Evolutionary conservation across 306 rosid genomes (phyloP), one percentile per base, ranked within the genome.

Genomic region (Heteromeles arbutifolia): DNA sequence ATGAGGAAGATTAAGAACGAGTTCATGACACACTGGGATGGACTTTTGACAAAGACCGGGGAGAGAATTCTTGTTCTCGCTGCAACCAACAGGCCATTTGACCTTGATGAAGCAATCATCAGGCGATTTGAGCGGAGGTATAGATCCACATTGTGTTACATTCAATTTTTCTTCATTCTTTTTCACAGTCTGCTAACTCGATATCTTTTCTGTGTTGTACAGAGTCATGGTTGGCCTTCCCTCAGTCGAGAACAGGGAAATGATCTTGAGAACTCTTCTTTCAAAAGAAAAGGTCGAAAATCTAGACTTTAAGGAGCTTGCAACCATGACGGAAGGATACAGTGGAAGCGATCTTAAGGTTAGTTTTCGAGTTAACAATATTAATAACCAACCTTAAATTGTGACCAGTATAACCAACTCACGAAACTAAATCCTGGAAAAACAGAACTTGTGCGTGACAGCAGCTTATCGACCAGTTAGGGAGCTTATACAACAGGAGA

Each of bases 341-440:
- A 95, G 89, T 82, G 97, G 97, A 78, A 95, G 97, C 78, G 99
- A 95, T 81, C 97, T 95, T 12, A 95, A 92, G 97, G 99, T 92
- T 63, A 72, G 74, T 43, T 71, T 85, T 56, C 58, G 59, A 45
- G 68, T 72, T 44, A 8, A 22, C 57, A 31, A 6, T 74, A 75
- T 62, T 73, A 65, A 2, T 0, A 50, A 50, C 54, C 72, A 68
- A 67, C 8, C 19, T 45, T 2, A 41, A 9, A 37, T 69, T 44
- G 19, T 76, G 41, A 64, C 32, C 65, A 65, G 32, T 56, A 18
- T 63, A 29, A 77, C 28, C 21, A 65, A 63, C 59, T 84, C 57
- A 44, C 78, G 52, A 86, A 31, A 41, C 77, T 66, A 71, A 66
- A 69, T 78, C 67, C 74, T 85, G 75, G 84, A 45, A 85, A 75